phyloP scores from a whole-genome alignment of 2,329 filamentous ascomycete species.

The Didymella segeticola region DNA sequence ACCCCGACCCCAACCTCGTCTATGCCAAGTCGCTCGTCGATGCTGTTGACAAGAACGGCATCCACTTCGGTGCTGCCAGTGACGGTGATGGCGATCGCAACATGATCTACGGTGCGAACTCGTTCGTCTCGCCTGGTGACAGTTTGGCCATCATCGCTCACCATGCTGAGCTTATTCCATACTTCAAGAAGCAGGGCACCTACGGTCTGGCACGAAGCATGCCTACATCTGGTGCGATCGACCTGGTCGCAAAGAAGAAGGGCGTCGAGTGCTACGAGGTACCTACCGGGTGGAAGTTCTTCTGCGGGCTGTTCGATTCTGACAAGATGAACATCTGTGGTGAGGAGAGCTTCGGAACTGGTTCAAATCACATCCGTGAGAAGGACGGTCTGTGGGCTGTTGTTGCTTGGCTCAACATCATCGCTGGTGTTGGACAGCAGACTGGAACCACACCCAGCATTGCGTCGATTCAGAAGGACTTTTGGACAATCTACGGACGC shows the following conservation, averaged over 20 bases:
- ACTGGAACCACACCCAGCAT: constrained; percentile 86
- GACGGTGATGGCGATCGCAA: constrained; percentile 98
- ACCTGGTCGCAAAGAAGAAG: constrained; percentile 94
- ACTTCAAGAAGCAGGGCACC: constrained; percentile 97
- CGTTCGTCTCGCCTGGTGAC: constrained; percentile 96
- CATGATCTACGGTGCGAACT: constrained; percentile 99
- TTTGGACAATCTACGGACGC: constrained; percentile 95
- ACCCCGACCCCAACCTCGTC: constrained; percentile 97
- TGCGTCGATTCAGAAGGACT: constrained; percentile 93
- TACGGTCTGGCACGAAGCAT: constrained; percentile 95
- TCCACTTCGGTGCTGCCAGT: constrained; percentile 95
- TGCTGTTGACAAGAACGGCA: constrained; percentile 85
- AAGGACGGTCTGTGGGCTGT: constrained; percentile 99
- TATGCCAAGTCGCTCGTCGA: constrained; percentile 96
- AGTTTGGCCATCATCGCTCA: constrained; percentile 98
- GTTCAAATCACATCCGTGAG: constrained; percentile 98
- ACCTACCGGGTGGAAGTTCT: constrained; percentile 98
- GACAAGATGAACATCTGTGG: constrained; percentile 99
- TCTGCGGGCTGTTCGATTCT: constrained; percentile 93
- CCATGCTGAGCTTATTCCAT: constrained; percentile 94
- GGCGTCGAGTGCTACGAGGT: constrained; percentile 93
- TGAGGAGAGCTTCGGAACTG: constrained; percentile 97
- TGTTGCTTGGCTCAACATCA: constrained; percentile 98
- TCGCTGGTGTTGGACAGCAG: constrained; percentile 87
- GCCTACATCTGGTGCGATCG: constrained; percentile 95